Base-by-base conservation (phyloP, 2,329 filamentous ascomycete genomes). In the Phialophora expanda region DNA sequence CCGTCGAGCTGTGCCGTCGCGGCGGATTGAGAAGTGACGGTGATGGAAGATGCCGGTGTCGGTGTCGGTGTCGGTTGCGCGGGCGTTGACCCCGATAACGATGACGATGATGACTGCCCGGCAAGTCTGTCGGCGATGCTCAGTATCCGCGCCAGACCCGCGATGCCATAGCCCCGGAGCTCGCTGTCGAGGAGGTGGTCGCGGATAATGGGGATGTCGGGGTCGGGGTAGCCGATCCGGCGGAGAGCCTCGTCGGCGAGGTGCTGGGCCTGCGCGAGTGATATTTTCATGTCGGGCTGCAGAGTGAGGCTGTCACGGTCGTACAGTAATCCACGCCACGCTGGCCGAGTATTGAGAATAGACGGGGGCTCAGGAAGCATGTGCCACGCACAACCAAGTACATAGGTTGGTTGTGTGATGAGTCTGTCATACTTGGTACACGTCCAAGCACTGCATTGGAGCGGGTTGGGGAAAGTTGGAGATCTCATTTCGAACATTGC, bases 171-270 rank as follows among this genome's bases (percentile, higher is more conserved):
- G 46, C 66, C 66, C 32, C 66, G 62, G 17, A 68, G 63, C 48
- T 68, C 66, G 48, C 62, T 68, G 55, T 68, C 66, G 28, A 68
- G 50, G 46, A 68, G 59, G 38, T 68, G 66, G 48, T 68, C 44
- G 46, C 51, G 32, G 26, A 68, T 66, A 2, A 34, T 63, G 12
- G 41, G 30, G 17, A 64, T 63, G 24, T 65, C 58, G n/a, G 46
- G 54, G 14, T 60, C 48, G 1, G 24, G 20, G 46, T 65, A 68
- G 5, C 66, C 66, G 5, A 68, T 4, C 17, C 56, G 54, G 12
- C 34, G 54, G 20, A 68, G 24, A 5, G 66, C 66, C 5, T 28
- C 32, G 41, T 56, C 34, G 12, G 60, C 60, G 9, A 62, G 38
- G 6, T 44, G 51, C 32, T 54, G 28, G 17, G 58, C 58, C 24